phyloP scores from a whole-genome alignment of 345 rosid genomes.

The Gossypium longicalyx region DNA sequence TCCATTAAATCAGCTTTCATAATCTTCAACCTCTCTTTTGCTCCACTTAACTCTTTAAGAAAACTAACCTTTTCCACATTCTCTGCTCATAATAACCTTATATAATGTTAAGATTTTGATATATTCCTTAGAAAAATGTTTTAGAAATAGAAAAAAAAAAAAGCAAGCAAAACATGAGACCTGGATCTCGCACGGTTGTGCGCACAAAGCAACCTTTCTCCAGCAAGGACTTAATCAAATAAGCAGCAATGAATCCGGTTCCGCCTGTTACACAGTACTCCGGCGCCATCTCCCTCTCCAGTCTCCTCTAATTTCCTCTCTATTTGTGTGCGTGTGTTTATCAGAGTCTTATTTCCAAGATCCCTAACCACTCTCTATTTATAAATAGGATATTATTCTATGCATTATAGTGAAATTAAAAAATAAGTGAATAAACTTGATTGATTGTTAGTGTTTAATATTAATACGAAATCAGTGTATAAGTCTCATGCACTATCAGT shows the following conservation, averaged over 20 bases:
- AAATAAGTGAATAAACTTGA: too few species aligned
- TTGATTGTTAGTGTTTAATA: too few species aligned
- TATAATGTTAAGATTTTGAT: background rate
- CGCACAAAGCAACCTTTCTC: slow-evolving; percentile 62
- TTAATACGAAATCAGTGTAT: too few species aligned
- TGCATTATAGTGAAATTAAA: too few species aligned
- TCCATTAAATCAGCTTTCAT: slow-evolving; percentile 52
- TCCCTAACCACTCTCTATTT: too few species aligned
- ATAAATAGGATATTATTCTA: too few species aligned
- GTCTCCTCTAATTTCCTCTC: background rate
- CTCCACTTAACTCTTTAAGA: slow-evolving; percentile 43
- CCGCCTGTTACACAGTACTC: slow-evolving; percentile 94
- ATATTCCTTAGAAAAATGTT: background rate
- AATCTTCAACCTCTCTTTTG: slow-evolving; percentile 52
- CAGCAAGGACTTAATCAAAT: slow-evolving; percentile 61
- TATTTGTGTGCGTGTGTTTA: background rate
- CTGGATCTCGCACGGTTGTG: slow-evolving; percentile 74
- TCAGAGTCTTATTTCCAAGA: background rate
- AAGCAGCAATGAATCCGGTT: slow-evolving; percentile 79
- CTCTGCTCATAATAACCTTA: slow-evolving; percentile 25
- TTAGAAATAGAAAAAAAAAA: background rate
- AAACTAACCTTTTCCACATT: slow-evolving; percentile 49
- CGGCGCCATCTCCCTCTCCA: slow-evolving; percentile 40
- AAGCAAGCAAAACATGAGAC: slow-evolving; percentile 21
- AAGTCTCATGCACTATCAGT: accelerated